A percentile compares a stretch with the other conserved stretches of the same genome.
Evolutionary conservation across 225 moss, liverwort and hornwort species (phyloP).

Genomic region (Sphagnum tenellum): DNA sequence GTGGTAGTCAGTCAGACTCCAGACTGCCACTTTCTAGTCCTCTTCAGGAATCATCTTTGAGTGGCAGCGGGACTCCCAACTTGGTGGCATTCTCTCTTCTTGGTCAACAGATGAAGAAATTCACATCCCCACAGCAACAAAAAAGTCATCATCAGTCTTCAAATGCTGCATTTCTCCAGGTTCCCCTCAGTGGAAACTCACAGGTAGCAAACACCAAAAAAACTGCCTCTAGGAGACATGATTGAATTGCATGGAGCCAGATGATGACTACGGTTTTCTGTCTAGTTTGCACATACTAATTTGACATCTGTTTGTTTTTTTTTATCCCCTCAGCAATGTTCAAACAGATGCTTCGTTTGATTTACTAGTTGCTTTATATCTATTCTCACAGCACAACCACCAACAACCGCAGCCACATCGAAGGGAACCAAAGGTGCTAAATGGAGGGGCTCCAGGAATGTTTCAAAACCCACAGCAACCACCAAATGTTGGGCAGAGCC

Average conservation of each 20-base stretch:
- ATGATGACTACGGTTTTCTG: too few relatives aligned
- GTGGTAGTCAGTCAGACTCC: conserved; percentile 18
- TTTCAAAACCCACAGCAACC: conserved; percentile 32
- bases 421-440: conserved; percentile 11
- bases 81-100: conserved; percentile 44
- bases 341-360: too few relatives aligned
- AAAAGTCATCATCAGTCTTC: conserved; percentile 19
- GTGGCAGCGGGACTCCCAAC: conserved; percentile 6
- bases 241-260: too few relatives aligned
- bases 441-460: conserved; percentile 14
- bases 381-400: conserved; percentile 12
- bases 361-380: too few relatives aligned
- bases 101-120: conserved; percentile 53
- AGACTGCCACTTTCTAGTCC: conserved; percentile 28
- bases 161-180: conserved; percentile 33
- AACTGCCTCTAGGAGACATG: too few relatives aligned
- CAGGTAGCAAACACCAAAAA: conserved; percentile 11
- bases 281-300: too few relatives aligned
- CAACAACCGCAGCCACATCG: conserved; percentile 19
- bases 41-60: conserved; percentile 18
- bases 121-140: conserved; percentile 23
- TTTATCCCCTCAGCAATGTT: too few relatives aligned
- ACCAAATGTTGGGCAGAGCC: conserved; percentile 20
- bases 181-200: conserved; percentile 31
- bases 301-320: too few relatives aligned